Conservation (phyloP, 768 basidiomycete genomes). For the Obba rivulosa region DNA sequence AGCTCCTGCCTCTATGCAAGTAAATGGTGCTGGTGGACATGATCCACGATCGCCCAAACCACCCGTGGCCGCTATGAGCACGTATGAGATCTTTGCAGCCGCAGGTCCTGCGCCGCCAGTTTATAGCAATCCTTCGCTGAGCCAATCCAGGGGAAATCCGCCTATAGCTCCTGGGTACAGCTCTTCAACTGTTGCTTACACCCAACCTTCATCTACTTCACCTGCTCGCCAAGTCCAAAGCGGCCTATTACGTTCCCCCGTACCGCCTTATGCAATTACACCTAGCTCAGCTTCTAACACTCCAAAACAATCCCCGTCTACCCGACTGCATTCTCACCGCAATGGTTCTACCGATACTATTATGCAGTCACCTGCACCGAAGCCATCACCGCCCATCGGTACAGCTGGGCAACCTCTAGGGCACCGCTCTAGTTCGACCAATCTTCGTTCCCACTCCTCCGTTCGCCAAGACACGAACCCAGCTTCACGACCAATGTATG, state of each 20-base stretch:
- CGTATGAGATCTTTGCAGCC: not conserved
- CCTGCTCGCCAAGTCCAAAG: conserved; percentile 6
- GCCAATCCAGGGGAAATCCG: not conserved
- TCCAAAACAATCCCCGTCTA: conserved; percentile 17
- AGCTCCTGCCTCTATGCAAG: too few species aligned
- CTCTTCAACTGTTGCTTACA: not conserved
- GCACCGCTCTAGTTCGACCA: conserved; percentile 15
- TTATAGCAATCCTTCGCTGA: too few species aligned
- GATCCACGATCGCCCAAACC: conserved; percentile 15
- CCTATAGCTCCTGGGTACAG: not conserved
- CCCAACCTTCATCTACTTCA: not conserved
- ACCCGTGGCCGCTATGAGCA: conserved; percentile 1
- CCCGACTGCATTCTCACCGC: conserved; percentile 18
- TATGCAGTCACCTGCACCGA: conserved; percentile 11
- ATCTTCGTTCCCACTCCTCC: conserved; percentile 13
- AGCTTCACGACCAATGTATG: conserved; percentile 14
- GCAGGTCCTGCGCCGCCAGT: too few species aligned
- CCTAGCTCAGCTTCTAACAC: conserved; percentile 7
- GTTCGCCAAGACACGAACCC: conserved; percentile 22
- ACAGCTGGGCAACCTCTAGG: conserved; percentile 12
- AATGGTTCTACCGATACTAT: conserved; percentile 25
- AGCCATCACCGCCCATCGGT: conserved; percentile 16
- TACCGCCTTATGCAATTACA: conserved; percentile 2
- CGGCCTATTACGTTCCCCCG: conserved; percentile 8
- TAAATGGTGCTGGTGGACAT: not conserved